phyloP scores from a whole-genome alignment of 768 basidiomycete species.

The Auricularia sp. region DNA sequence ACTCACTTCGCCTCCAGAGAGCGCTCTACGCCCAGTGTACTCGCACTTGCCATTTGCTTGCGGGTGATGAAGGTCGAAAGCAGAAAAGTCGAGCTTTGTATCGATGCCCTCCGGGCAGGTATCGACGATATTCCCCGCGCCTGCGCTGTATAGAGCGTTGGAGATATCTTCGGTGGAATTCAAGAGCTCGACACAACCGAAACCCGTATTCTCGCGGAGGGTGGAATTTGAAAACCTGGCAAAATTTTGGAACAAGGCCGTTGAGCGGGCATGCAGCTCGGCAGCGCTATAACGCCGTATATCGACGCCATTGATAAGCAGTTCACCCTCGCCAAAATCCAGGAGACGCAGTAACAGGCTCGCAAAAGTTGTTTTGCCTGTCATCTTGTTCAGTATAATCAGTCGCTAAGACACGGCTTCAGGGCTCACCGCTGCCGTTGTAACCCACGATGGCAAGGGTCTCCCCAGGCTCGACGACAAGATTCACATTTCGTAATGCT shows the following conservation, averaged over 20 bases:
- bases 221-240: slow-evolving; percentile 63
- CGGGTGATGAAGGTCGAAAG: slow-evolving; percentile 31
- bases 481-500: slow-evolving; percentile 58
- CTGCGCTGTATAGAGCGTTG: slow-evolving; percentile 60
- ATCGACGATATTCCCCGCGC: slow-evolving; percentile 56
- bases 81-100: slow-evolving; percentile 58
- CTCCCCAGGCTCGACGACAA: slow-evolving; percentile 65
- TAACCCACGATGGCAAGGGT: slow-evolving; percentile 72
- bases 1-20: slow-evolving; percentile 78
- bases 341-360: slow-evolving; percentile 70
- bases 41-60: background rate
- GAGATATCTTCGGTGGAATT: slow-evolving; percentile 46
- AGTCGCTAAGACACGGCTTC: too few species aligned
- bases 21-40: slow-evolving; percentile 26
- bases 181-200: slow-evolving; percentile 63
- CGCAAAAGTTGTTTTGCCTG: slow-evolving; percentile 82
- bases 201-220: slow-evolving; percentile 75
- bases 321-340: slow-evolving; percentile 61
- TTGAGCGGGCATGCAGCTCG: slow-evolving; percentile 64
- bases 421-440: background rate
- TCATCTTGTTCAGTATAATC: background rate
- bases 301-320: slow-evolving; percentile 62
- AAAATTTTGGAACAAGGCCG: slow-evolving; percentile 83
- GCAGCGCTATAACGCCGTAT: slow-evolving; percentile 53
- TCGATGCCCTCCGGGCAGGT: slow-evolving; percentile 62